These are phyloP conservation scores for Wickerhamiella galacta DNA, from an alignment of 805 yeast genomes.

Conservation along the genomic window DNA sequence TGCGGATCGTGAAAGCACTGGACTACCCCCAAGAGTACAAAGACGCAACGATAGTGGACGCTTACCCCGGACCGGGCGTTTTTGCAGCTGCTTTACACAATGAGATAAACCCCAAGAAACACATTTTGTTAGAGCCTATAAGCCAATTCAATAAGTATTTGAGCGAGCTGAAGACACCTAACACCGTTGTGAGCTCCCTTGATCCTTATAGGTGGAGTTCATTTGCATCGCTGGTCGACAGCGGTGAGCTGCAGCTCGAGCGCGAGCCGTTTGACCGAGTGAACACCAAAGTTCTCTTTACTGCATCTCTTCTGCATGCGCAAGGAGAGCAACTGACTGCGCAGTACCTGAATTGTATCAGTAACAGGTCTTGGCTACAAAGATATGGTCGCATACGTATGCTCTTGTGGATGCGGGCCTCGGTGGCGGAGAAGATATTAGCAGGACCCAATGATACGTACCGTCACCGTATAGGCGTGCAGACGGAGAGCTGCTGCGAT, in stretches of 20 bases:
- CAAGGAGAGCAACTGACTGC: conserved; percentile 53
- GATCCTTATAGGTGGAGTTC: conserved; percentile 61
- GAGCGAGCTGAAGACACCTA: conserved; percentile 4
- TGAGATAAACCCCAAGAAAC: conserved; percentile 42
- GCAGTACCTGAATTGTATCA: conserved; percentile 59
- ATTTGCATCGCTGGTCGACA: conserved; percentile 30
- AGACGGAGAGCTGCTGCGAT: conserved; percentile 48
- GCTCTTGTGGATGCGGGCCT: conserved; percentile 48
- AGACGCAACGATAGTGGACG: conserved; percentile 21
- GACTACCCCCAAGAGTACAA: conserved; percentile 25
- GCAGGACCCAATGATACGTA: conserved; percentile 35
- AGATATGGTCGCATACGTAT: conserved; percentile 58
- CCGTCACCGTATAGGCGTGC: conserved; percentile 47
- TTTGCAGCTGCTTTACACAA: conserved; percentile 48
- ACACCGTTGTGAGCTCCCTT: conserved; percentile 17
- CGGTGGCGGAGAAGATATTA: conserved; percentile 44
- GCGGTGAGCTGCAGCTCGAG: conserved; percentile 29
- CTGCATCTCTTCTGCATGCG: conserved; percentile 40
- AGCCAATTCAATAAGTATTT: conserved; percentile 17
- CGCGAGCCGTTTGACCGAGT: conserved; percentile 25
- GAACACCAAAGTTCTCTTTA: conserved; percentile 37
- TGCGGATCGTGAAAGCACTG: conserved; percentile 31
- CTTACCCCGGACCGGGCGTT: conserved; percentile 30
- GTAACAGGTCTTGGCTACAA: conserved; percentile 57
- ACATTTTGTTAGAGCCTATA: conserved; percentile 44